A percentile compares a stretch with the other conserved stretches of the same genome.
phyloP scores from a whole-genome alignment of 1,139 yeast species.

The Nakaseomyces kungkrabaensis region DNA sequence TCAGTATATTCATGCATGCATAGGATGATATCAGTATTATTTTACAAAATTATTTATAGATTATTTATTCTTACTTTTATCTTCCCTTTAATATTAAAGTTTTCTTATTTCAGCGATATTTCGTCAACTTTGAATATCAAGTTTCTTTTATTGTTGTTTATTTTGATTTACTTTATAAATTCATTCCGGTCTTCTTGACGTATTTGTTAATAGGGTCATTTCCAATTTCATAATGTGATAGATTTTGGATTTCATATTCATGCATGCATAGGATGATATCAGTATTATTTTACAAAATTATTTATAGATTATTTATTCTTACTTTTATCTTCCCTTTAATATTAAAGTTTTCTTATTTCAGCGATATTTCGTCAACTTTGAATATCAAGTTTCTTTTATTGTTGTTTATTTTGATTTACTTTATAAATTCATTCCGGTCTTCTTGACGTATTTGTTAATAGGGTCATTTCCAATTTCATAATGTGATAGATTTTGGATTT shows the following conservation, averaged over 20 bases:
- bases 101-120: not conserved
- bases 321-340: not conserved
- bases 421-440: conserved; percentile 16
- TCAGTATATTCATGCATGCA: not conserved
- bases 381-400: no score
- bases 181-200: conserved; percentile 23
- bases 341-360: not conserved
- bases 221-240: conserved; percentile 23
- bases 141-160: no score
- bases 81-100: not conserved
- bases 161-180: not conserved
- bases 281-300: not conserved
- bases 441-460: conserved; percentile 25
- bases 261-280: not conserved
- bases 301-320: not conserved
- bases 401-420: no score
- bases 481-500: conserved; percentile 17
- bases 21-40: not conserved
- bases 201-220: conserved; percentile 29
- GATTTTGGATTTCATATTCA: conserved; percentile 12
- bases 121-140: no score
- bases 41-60: not conserved
- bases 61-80: not conserved
- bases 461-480: conserved; percentile 28
- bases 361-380: not conserved